These are phyloP conservation scores for Corylus heterophylla DNA, from an alignment of 306 rosid species.

Conservation along the genomic window DNA sequence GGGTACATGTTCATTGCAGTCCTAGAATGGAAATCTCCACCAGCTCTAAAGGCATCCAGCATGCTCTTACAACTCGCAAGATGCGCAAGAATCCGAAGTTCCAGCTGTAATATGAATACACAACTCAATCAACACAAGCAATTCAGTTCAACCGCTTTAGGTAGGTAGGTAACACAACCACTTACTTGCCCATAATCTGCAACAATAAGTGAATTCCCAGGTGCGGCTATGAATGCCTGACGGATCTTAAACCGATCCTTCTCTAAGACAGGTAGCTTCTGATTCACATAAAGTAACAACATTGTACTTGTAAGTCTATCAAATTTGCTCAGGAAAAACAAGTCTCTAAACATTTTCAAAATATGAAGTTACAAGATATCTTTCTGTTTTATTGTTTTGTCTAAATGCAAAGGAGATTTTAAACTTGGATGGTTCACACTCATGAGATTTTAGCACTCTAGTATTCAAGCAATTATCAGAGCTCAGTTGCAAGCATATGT, in stretches of 20 bases:
- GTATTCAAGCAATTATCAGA: background rate
- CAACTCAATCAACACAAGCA: slow-evolving; percentile 30
- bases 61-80: slow-evolving; percentile 93
- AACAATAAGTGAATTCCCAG: slow-evolving; percentile 89
- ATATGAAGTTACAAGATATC: background rate
- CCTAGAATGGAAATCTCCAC: slow-evolving; percentile 98
- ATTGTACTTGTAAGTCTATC: slow-evolving; percentile 20
- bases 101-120: slow-evolving; percentile 65
- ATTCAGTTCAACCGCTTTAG: slow-evolving; percentile 12
- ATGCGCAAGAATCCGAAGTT: slow-evolving; percentile 97
- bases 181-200: slow-evolving; percentile 97
- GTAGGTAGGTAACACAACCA: slow-evolving; percentile 23
- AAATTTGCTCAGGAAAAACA: background rate
- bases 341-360: background rate
- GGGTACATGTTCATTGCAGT: slow-evolving; percentile 99
- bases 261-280: slow-evolving; percentile 98
- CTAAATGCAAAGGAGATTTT: background rate
- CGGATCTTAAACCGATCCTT: slow-evolving; percentile 96
- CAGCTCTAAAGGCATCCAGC: slow-evolving; percentile 92
- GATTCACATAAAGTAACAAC: slow-evolving; percentile 26
- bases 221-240: slow-evolving; percentile 89
- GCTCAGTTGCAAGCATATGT: background rate
- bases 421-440: background rate
- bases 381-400: background rate
- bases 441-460: background rate